Conservation (phyloP, 2,329 filamentous ascomycete species). For the Paraphoma chrysanthemicola region DNA sequence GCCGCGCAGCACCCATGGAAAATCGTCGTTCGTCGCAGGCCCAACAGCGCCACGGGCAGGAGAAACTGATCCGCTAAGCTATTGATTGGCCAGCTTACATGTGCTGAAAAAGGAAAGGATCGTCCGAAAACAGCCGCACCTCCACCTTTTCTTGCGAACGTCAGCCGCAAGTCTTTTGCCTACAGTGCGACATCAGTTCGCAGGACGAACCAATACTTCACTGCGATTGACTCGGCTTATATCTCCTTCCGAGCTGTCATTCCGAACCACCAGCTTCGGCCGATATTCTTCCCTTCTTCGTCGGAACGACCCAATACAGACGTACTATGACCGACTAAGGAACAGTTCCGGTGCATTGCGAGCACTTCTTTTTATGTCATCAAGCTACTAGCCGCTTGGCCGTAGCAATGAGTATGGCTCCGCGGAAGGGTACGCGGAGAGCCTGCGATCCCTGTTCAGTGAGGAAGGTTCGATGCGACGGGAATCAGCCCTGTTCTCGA, state of each 20-base stretch:
- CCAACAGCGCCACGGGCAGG: slow-evolving; percentile 4
- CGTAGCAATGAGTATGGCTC: slow-evolving; percentile 33
- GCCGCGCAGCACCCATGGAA: background rate
- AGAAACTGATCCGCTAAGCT: background rate
- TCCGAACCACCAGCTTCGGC: slow-evolving; percentile 11
- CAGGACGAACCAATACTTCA: slow-evolving; percentile 7
- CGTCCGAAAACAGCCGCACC: slow-evolving; percentile 35
- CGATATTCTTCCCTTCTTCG: slow-evolving; percentile 7
- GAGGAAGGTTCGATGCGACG: slow-evolving; percentile 45
- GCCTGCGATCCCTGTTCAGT: slow-evolving; percentile 47
- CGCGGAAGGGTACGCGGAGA: slow-evolving; percentile 44
- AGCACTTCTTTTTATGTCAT: slow-evolving; percentile 16
- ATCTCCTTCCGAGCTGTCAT: slow-evolving; percentile 15
- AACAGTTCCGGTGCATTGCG: slow-evolving; percentile 22
- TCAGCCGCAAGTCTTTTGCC: slow-evolving; percentile 28
- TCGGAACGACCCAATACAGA: slow-evolving; percentile 8
- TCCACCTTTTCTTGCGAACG: slow-evolving; percentile 33
- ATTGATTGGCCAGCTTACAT: slow-evolving; percentile 14
- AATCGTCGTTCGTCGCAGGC: background rate
- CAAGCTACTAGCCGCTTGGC: slow-evolving; percentile 20
- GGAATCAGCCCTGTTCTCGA: slow-evolving; percentile 42
- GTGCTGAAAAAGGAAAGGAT: slow-evolving; percentile 22
- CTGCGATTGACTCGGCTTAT: slow-evolving; percentile 7
- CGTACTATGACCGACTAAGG: slow-evolving; percentile 31
- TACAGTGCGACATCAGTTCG: slow-evolving; percentile 16